Evolutionary conservation across 1,284 basidiomycete species (phyloP).

Genomic region (Xerocomus amazonicus): DNA sequence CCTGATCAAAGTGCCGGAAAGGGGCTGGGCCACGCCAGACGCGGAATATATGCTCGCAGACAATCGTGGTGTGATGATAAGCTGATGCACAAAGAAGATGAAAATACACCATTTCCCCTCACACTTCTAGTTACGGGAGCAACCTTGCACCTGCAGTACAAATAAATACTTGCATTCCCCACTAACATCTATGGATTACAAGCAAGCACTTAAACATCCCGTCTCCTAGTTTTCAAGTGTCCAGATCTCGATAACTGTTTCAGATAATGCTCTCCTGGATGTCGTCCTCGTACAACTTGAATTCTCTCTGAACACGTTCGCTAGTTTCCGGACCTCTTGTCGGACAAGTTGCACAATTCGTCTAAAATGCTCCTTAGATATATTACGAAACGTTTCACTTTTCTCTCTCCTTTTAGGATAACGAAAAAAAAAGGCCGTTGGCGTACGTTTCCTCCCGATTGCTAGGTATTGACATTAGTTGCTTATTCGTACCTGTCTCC

Average conservation of each 20-base stretch:
- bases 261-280: slow-evolving; percentile 65
- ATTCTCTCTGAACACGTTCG: slow-evolving; percentile 90
- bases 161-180: slow-evolving; percentile 4
- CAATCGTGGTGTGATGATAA: background rate
- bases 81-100: slow-evolving; percentile 7
- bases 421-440: too few relatives aligned
- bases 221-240: background rate
- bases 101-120: background rate
- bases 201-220: background rate
- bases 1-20: slow-evolving; percentile 11
- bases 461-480: too few relatives aligned
- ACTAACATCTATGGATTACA: slow-evolving; percentile 13
- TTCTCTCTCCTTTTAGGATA: too few relatives aligned
- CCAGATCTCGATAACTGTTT: background rate
- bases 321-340: slow-evolving; percentile 84
- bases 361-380: too few relatives aligned
- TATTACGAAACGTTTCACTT: too few relatives aligned
- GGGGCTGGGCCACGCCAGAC: background rate
- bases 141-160: too few relatives aligned
- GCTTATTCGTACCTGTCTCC: too few relatives aligned
- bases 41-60: slow-evolving; percentile 1
- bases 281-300: slow-evolving; percentile 83
- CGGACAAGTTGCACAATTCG: too few relatives aligned
- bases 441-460: too few relatives aligned
- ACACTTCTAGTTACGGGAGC: too few relatives aligned